Evolutionary conservation across 306 rosid species (phyloP), one percentile per base, ranked within the genome.

Genomic region (Lablab purpureus): DNA sequence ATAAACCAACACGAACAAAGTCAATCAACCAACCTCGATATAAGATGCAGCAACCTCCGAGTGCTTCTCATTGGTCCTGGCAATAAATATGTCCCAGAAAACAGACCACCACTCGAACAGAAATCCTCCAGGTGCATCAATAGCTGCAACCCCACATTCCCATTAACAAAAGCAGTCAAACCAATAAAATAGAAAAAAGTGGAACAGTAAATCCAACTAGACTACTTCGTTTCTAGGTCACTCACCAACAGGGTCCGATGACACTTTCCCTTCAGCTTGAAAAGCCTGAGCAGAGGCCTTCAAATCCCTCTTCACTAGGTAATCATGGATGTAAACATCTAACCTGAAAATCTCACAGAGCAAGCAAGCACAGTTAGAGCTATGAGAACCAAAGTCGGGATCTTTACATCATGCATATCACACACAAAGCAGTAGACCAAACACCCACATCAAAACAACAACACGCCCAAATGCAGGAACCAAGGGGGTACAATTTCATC

Each of bases 61-160:
- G 80, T 95, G 99, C 87, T 95, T 95, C 90, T 95, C 99, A 77
- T 95, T 95, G 23, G 99, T 95, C 85, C 99, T 85, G 77, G 99
- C 97, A 72, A 95, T 95, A 76, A 95, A 95, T 81, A 95, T 95
- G 85, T 95, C 99, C 99, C 99, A 95, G 89, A 95, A 95, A 65
- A 95, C 99, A 2, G 99, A 95, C 99, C 99, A 95, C 99, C 99
- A 95, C 82, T 95, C 99, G 1, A 95, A 95, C 41, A 95, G 90
- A 88, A 95, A 95, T 62, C 99, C 98, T 67, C 99, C 97, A 0
- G 98, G 99, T 2, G 98, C 99, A 88, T 95, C 99, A 83, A 95
- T 95, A 59, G 99, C 99, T 95, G 90, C 58, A 86, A 88, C 45
- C 67, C 81, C 85, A 89, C 60, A 30, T 10, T 32, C 73, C 14